Base-by-base conservation (phyloP, 345 rosid species). In the Balakata baccata region DNA sequence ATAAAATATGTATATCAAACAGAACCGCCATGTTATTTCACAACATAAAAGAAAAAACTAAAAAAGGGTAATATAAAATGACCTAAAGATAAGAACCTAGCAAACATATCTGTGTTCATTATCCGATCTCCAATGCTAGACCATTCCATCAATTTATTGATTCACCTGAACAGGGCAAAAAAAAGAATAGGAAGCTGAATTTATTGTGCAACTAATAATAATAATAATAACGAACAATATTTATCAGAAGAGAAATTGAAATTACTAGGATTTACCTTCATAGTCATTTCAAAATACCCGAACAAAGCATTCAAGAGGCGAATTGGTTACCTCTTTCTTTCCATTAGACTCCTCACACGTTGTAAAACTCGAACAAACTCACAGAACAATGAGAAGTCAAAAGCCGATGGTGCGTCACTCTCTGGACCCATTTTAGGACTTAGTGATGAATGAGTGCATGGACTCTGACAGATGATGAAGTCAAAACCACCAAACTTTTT, bases 291-390 rank as follows among this genome's bases (percentile, higher is more conserved):
- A 25, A 25, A 1, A 25, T 58, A 58, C 63, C 18, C 14, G 18
- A 49, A 46, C 39, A 47, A 17, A 23, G 20, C 2, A 29, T 16
- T 9, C 59, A 34, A 34, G 25, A 9, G 22, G 11, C 1, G 10
- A 25, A 47, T 41, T 2, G 43, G 22, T 79, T 72, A 80, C 78
- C 79, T 71, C 66, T 73, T 85, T 49, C 83, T 79, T 37, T 77
- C 81, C 80, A 80, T 79, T 68, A 71, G 62, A 75, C 77, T 74
- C 85, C 92, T 89, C 22, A 90, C 88, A 53, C 88, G 93, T 74
- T 86, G 89, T 66, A 79, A 12, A 54, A 90, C 81, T 9, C 97
- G 98, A 68, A 85, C 97, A 74, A 88, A 89, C 80, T 92, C 98
- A 52, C 79, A 81, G 74, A 89, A 94, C 87, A 75, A 51, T 5